Evolutionary conservation across 768 basidiomycete species (phyloP).

Genomic region (Leccinum uliginosum): DNA sequence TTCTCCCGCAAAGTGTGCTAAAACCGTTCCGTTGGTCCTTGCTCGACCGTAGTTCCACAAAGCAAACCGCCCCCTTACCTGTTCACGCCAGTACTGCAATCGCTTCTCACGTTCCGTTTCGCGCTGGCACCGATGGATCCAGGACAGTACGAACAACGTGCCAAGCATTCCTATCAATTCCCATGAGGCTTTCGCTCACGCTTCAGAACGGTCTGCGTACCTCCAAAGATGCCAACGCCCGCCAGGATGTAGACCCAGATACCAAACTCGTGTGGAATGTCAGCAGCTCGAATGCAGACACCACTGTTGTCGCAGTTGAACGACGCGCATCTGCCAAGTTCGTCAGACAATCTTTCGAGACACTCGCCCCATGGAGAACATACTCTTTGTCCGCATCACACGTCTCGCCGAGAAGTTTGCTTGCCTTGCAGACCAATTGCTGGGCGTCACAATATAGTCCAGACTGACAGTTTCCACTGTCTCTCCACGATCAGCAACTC

Average conservation of each 20-base stretch:
- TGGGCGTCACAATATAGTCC: slow-evolving; percentile 75
- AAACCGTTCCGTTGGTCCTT: background rate
- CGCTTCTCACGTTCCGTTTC: slow-evolving; percentile 78
- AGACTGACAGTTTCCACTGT: slow-evolving; percentile 66
- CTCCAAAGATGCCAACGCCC: slow-evolving; percentile 64
- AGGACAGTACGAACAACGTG: slow-evolving; percentile 63
- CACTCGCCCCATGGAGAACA: slow-evolving; percentile 2
- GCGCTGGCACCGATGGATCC: slow-evolving; percentile 67
- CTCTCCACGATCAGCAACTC: background rate
- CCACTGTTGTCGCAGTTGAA: slow-evolving; percentile 66
- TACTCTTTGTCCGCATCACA: slow-evolving; percentile 65
- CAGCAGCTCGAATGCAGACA: slow-evolving; percentile 58
- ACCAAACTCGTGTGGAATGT: slow-evolving; percentile 58
- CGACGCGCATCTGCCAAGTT: slow-evolving; percentile 54
- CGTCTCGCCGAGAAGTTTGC: slow-evolving; percentile 50
- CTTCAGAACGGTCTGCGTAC: slow-evolving; percentile 37
- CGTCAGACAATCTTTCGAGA: slow-evolving; percentile 29
- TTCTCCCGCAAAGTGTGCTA: slow-evolving; percentile 80
- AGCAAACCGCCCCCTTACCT: slow-evolving; percentile 38
- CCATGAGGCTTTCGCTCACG: background rate
- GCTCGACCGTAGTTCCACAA: background rate
- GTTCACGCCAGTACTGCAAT: slow-evolving; percentile 86
- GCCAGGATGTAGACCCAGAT: slow-evolving; percentile 71
- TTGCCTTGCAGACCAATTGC: slow-evolving; percentile 50
- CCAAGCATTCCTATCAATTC: slow-evolving; percentile 65